Conservation (phyloP, 1,284 basidiomycete species). For the Apiotrichum veenhuisii region DNA sequence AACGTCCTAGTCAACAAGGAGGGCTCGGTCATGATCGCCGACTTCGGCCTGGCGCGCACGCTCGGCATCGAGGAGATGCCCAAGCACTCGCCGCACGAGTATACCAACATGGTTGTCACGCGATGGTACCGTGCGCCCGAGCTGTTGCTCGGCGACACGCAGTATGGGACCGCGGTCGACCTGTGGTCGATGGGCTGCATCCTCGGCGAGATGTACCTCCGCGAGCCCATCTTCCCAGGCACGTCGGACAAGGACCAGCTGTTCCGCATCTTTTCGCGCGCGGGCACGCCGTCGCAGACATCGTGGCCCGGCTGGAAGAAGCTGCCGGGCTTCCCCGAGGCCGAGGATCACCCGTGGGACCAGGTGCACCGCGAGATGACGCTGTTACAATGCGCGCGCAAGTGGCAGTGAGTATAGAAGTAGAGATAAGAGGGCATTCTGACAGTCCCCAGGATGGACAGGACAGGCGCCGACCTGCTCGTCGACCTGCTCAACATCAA, state of each 20-base stretch:
- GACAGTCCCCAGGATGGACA: slow-evolving; percentile 45
- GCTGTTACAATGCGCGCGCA: slow-evolving; percentile 23
- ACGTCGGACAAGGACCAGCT: slow-evolving; percentile 85
- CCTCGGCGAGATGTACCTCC: slow-evolving; percentile 90
- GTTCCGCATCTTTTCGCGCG: slow-evolving; percentile 82
- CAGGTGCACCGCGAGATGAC: slow-evolving; percentile 24
- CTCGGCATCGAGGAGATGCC: slow-evolving; percentile 47
- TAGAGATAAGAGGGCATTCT: too few species aligned
- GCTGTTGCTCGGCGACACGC: slow-evolving; percentile 78
- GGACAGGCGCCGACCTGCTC: slow-evolving; percentile 47
- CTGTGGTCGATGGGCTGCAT: slow-evolving; percentile 98
- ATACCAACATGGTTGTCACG: slow-evolving; percentile 98
- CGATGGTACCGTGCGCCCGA: slow-evolving; percentile 98
- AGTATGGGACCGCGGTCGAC: slow-evolving; percentile 91
- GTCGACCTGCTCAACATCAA: slow-evolving; percentile 54
- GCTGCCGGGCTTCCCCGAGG: slow-evolving; percentile 75
- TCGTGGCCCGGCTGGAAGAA: slow-evolving; percentile 72
- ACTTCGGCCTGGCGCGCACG: slow-evolving; percentile 86
- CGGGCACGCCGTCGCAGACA: slow-evolving; percentile 75
- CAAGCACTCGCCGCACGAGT: slow-evolving; percentile 55
- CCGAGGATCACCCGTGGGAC: slow-evolving; percentile 39
- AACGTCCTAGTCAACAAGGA: slow-evolving; percentile 89
- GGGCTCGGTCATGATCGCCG: slow-evolving; percentile 82
- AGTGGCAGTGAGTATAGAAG: slow-evolving; percentile 42
- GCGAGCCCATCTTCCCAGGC: slow-evolving; percentile 82